These are phyloP conservation scores for Entomortierella beljakovae DNA, from an alignment of 192 early-diverging fungal genomes.

Conservation along the genomic window DNA sequence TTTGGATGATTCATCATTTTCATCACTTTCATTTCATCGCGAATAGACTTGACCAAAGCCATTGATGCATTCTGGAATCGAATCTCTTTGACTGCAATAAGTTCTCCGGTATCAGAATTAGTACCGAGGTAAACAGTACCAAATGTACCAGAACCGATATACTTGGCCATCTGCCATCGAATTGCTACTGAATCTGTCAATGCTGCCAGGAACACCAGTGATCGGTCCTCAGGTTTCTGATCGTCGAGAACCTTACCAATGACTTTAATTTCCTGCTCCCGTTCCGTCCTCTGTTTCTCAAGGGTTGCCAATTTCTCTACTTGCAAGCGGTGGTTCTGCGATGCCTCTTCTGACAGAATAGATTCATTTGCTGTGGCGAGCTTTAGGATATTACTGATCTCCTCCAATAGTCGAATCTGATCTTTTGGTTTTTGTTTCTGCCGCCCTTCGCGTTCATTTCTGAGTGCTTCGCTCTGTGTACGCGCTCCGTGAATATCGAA, in stretches of 20 bases:
- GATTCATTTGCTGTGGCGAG: slow-evolving; percentile 32
- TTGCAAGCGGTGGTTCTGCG: slow-evolving; percentile 19
- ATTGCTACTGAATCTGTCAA: slow-evolving; percentile 84
- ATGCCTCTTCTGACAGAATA: slow-evolving; percentile 54
- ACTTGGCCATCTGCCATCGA: slow-evolving; percentile 87
- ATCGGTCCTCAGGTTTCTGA: slow-evolving; percentile 81
- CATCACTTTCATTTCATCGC: slow-evolving; percentile 94
- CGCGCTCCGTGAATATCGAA: slow-evolving; percentile 83
- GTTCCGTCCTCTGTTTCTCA: slow-evolving; percentile 58
- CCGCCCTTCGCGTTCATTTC: slow-evolving; percentile 42
- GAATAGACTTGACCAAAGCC: slow-evolving; percentile 76
- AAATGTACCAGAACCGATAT: slow-evolving; percentile 88
- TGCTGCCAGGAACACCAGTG: slow-evolving; percentile 79
- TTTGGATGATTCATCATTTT: slow-evolving; percentile 90
- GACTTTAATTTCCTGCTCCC: slow-evolving; percentile 64
- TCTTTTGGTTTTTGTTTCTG: slow-evolving; percentile 32
- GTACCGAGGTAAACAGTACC: slow-evolving; percentile 89
- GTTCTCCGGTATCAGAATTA: slow-evolving; percentile 83
- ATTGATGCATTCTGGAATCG: slow-evolving; percentile 79
- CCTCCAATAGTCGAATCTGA: slow-evolving; percentile 30
- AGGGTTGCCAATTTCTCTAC: slow-evolving; percentile 60
- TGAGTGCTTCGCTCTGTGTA: slow-evolving; percentile 52
- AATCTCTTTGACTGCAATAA: slow-evolving; percentile 96
- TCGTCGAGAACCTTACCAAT: slow-evolving; percentile 86
- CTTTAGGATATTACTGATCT: slow-evolving; percentile 47